A percentile compares a stretch with the other conserved stretches of the same genome.
phyloP scores from a whole-genome alignment of 108 stramenopile species.

The Discostella pseudostelligera region DNA sequence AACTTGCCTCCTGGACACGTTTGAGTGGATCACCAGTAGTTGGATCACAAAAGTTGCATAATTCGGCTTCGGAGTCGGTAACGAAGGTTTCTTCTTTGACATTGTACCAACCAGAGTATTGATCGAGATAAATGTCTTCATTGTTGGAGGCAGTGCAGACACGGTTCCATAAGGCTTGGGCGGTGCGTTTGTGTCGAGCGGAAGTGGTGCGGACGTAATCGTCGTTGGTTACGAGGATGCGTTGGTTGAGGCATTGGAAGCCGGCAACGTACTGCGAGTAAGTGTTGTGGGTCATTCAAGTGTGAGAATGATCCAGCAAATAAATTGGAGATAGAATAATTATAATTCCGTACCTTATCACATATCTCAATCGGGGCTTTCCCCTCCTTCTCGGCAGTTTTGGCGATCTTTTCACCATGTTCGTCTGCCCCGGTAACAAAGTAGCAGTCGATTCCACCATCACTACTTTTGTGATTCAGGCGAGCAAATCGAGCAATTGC shows the following conservation, averaged over 20 bases:
- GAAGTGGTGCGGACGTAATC: slow-evolving; percentile 96
- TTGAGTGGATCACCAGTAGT: slow-evolving; percentile 88
- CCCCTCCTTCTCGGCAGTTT: slow-evolving; percentile 82
- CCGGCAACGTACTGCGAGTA: slow-evolving; percentile 69
- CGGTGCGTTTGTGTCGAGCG: slow-evolving; percentile 83
- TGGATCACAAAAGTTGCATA: slow-evolving; percentile 87
- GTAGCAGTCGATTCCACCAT: slow-evolving; percentile 55
- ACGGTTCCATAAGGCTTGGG: slow-evolving; percentile 86
- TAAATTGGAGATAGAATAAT: slow-evolving; percentile 6
- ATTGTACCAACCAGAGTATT: slow-evolving; percentile 97
- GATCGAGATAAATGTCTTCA: slow-evolving; percentile 92
- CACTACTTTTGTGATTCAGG: slow-evolving; percentile 30
- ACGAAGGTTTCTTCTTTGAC: slow-evolving; percentile 98
- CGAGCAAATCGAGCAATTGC: slow-evolving; percentile 91
- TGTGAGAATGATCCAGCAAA: neutral
- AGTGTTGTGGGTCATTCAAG: neutral
- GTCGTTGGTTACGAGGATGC: slow-evolving; percentile 90
- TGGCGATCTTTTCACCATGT: slow-evolving; percentile 99
- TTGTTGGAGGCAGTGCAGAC: slow-evolving; percentile 56
- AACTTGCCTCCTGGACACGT: slow-evolving; percentile 93
- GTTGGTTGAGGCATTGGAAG: slow-evolving; percentile 91
- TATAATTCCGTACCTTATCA: slow-evolving; percentile 74
- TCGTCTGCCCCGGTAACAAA: slow-evolving; percentile 98
- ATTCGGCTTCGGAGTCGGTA: slow-evolving; percentile 90
- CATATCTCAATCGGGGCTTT: slow-evolving; percentile 90